A percentile compares a stretch with the other conserved stretches of the same genome.
These are phyloP conservation scores for Irpex lacteus DNA, from an alignment of 1,284 basidiomycete genomes.

Conservation along the genomic window DNA sequence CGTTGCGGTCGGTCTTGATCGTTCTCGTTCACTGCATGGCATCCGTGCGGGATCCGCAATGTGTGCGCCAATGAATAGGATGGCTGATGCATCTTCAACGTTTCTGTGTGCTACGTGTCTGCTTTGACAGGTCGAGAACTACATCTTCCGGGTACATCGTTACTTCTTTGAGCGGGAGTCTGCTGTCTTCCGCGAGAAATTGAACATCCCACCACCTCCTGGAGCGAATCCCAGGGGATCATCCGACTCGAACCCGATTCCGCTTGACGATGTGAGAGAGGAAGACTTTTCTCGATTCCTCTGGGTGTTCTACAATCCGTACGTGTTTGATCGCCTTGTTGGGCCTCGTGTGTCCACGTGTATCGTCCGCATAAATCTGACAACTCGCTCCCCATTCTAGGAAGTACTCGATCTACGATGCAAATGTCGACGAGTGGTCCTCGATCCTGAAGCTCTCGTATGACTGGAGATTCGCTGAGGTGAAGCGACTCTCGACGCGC, in stretches of 20 bases:
- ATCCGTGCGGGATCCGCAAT: background rate
- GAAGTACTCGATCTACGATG: constrained; percentile 56
- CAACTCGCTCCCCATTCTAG: constrained; percentile 26
- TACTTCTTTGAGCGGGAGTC: constrained; percentile 70
- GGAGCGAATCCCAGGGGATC: constrained; percentile 41
- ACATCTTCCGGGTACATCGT: constrained; percentile 56
- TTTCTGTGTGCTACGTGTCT: constrained; percentile 9
- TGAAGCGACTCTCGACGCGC: constrained; percentile 55
- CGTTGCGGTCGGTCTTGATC: background rate
- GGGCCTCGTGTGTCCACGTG: background rate
- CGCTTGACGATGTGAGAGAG: constrained; percentile 44
- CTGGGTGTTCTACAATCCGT: constrained; percentile 75
- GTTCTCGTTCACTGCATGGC: background rate
- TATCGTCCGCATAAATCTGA: background rate
- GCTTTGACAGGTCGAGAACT: constrained; percentile 40
- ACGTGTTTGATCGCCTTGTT: constrained; percentile 24
- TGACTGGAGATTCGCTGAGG: constrained; percentile 57
- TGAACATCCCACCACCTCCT: constrained; percentile 42
- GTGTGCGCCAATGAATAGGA: background rate
- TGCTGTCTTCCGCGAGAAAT: constrained; percentile 42
- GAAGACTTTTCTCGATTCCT: constrained; percentile 56
- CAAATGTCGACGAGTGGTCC: constrained; percentile 53
- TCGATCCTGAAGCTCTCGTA: constrained; percentile 56
- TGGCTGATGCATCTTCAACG: constrained; percentile 2
- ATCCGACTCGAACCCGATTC: constrained; percentile 47